phyloP scores from a whole-genome alignment of 83 land plant species.

The Picea abies region DNA sequence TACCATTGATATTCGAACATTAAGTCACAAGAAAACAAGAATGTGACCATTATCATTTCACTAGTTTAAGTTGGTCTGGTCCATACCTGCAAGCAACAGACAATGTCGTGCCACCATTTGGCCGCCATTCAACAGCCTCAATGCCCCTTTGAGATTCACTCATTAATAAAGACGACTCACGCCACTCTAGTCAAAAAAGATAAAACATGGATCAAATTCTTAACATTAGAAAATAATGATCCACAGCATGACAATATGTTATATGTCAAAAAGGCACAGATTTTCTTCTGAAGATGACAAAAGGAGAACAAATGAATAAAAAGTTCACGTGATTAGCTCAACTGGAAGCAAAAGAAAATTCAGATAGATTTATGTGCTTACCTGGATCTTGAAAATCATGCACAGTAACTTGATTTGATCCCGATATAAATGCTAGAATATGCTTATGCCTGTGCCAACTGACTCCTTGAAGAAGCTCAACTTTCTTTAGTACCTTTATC shows the following conservation, averaged over 20 bases:
- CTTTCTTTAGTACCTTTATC: conserved; percentile 40
- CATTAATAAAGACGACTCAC: conserved; percentile 64
- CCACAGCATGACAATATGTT: background rate
- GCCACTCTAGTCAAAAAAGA: conserved; percentile 48
- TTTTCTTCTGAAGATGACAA: background rate
- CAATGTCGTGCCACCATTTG: conserved; percentile 81
- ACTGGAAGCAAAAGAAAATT: background rate
- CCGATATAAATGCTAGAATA: conserved; percentile 81
- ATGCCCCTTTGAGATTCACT: conserved; percentile 74
- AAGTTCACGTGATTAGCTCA: background rate
- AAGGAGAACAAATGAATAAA: conserved; percentile 7
- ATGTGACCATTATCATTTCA: background rate
- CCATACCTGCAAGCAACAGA: conserved; percentile 83
- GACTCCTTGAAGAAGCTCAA: conserved; percentile 60
- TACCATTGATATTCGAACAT: background rate
- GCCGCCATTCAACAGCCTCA: conserved; percentile 89
- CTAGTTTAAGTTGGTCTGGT: background rate
- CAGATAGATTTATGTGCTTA: conserved; percentile 12
- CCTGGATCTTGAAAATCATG: conserved; percentile 90
- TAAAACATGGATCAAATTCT: background rate
- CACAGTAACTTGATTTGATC: conserved; percentile 68
- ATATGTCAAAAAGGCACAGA: background rate
- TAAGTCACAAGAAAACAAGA: background rate
- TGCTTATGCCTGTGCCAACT: conserved; percentile 91
- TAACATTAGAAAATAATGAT: background rate